Percentiles rank a stretch among this genome's conserved stretches.
Conservation (phyloP, 805 yeast species). For the Vanderwaltozyma polyspora region DNA sequence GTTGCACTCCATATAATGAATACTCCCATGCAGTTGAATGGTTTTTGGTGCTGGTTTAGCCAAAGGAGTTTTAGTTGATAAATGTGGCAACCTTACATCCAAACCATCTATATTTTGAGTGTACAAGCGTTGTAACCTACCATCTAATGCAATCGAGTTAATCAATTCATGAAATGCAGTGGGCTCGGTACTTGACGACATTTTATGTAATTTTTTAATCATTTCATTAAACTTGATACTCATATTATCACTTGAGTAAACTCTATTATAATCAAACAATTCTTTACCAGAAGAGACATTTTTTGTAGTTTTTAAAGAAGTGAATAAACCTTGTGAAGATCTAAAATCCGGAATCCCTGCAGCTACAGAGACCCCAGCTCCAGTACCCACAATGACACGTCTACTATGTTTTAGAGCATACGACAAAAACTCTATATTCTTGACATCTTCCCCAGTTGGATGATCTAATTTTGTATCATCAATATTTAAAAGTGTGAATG, state of each 20-base stretch:
- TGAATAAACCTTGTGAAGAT: slow-evolving; percentile 67
- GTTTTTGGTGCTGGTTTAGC: slow-evolving; percentile 42
- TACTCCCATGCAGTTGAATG: slow-evolving; percentile 78
- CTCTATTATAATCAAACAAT: slow-evolving; percentile 60
- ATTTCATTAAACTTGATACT: slow-evolving; percentile 61
- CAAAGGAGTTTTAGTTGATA: slow-evolving; percentile 42
- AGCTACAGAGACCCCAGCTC: slow-evolving; percentile 86
- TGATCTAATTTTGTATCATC: slow-evolving; percentile 13
- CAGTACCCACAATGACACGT: slow-evolving; percentile 56
- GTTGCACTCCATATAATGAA: slow-evolving; percentile 61
- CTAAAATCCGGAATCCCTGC: slow-evolving; percentile 88
- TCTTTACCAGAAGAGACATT: slow-evolving; percentile 45
- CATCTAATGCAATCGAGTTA: slow-evolving; percentile 46
- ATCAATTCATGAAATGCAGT: slow-evolving; percentile 66
- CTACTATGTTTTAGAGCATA: slow-evolving; percentile 45
- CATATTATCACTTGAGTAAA: slow-evolving; percentile 53
- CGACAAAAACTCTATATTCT: slow-evolving; percentile 36
- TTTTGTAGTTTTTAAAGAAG: slow-evolving; percentile 36
- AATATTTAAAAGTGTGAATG: slow-evolving; percentile 34
- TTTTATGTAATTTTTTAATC: slow-evolving; percentile 48
- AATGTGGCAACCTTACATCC: slow-evolving; percentile 45
- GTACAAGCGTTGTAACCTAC: slow-evolving; percentile 60
- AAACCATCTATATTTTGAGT: slow-evolving; percentile 84
- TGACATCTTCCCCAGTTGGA: not conserved
- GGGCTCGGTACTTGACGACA: slow-evolving; percentile 48